phyloP scores from a whole-genome alignment of 1,284 basidiomycete genomes.

The Fomitopsis pinicola region DNA sequence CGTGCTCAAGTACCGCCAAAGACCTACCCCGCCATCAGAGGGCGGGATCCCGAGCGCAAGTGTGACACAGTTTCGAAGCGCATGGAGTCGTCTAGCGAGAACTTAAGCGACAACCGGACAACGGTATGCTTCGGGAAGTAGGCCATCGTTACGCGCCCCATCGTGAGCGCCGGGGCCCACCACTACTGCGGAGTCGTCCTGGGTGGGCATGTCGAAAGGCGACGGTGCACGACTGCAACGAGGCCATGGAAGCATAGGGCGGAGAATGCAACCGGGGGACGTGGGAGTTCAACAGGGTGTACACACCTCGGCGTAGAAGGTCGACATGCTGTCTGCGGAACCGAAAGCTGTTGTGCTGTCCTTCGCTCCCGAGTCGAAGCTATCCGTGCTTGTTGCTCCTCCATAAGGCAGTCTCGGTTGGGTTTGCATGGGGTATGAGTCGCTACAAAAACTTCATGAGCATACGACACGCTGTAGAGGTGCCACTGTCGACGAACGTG shows the following conservation, averaged over 20 bases:
- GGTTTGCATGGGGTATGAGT: conserved; percentile 62
- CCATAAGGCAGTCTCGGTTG: conserved; percentile 59
- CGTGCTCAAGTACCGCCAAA: too few species aligned
- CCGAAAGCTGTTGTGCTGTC: conserved; percentile 51
- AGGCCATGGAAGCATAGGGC: not conserved
- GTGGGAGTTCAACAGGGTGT: not conserved
- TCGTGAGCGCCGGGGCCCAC: not conserved
- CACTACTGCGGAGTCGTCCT: not conserved
- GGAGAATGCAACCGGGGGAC: not conserved
- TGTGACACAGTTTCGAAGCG: not conserved
- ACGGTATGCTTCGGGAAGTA: not conserved
- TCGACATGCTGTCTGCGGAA: conserved; percentile 54
- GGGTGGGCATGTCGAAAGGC: not conserved
- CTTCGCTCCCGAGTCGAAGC: conserved; percentile 68
- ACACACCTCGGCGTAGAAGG: conserved; percentile 72
- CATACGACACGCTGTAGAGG: conserved; percentile 1
- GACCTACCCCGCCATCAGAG: not conserved
- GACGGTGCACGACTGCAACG: not conserved
- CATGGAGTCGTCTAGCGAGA: not conserved
- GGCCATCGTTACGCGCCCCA: not conserved
- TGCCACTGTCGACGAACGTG: conserved; percentile 37
- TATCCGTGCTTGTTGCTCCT: conserved; percentile 46
- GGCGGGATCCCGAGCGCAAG: not conserved
- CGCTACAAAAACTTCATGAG: conserved; percentile 30
- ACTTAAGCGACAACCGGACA: too few species aligned